A percentile compares a stretch with the other conserved stretches of the same genome.
These are phyloP conservation scores for Silene latifolia DNA, from an alignment of 148 eudicot species.

Conservation along the genomic window DNA sequence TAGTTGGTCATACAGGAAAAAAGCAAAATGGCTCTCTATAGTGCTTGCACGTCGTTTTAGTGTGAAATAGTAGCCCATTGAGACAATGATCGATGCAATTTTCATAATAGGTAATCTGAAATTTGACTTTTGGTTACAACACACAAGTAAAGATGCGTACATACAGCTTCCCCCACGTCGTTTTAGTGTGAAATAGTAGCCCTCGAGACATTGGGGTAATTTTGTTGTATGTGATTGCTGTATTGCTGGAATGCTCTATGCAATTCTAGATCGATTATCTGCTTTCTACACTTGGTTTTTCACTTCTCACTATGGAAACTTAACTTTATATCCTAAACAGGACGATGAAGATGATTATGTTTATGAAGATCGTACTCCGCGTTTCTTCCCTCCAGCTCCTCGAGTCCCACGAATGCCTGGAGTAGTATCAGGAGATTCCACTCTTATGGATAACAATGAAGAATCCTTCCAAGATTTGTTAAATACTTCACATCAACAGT, in stretches of 20 bases:
- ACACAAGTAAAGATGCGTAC: not conserved
- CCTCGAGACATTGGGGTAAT: not conserved
- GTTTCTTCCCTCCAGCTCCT: constrained; percentile 94
- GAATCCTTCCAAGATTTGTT: constrained; percentile 67
- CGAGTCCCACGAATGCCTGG: constrained; percentile 79
- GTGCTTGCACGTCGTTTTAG: not conserved
- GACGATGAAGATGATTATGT: constrained; percentile 33
- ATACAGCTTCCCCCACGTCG: not conserved
- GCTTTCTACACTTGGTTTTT: not conserved
- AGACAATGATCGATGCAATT: not conserved
- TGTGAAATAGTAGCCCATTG: not conserved
- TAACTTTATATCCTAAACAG: constrained; percentile 27
- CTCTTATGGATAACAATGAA: constrained; percentile 73
- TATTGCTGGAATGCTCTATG: not conserved
- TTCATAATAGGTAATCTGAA: not conserved
- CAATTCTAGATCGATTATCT: not conserved
- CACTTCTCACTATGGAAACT: not conserved
- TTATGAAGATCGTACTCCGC: constrained; percentile 93
- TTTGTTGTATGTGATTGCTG: not conserved
- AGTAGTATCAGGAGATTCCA: constrained; percentile 76
- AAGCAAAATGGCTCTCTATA: not conserved
- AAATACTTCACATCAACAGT: constrained; percentile 71
- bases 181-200: too few relatives aligned
- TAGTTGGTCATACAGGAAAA: not conserved
- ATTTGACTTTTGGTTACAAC: not conserved